phyloP scores from a whole-genome alignment of 2,329 filamentous ascomycete genomes.

The Pseudogymnoascus sp. region DNA sequence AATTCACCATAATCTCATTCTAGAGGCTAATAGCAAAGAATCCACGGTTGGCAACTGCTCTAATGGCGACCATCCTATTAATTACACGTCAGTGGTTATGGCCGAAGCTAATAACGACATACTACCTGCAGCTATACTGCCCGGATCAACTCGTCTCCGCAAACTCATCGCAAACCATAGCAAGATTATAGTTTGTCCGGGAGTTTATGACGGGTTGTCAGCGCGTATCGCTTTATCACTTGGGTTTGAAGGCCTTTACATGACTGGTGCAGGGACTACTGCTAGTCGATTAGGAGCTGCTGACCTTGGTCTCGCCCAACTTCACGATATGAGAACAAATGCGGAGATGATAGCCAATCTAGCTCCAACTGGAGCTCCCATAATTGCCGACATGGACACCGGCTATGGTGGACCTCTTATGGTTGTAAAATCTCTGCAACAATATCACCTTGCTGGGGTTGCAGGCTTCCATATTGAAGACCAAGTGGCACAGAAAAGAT shows the following conservation, averaged over 20 bases:
- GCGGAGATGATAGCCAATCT: conserved; percentile 47
- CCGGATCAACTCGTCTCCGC: background rate
- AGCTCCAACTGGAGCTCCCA: conserved; percentile 36
- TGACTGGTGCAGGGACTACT: conserved; percentile 50
- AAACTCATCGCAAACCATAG: background rate
- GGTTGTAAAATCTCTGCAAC: conserved; percentile 45
- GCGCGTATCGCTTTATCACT: conserved; percentile 54
- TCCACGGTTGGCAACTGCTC: background rate
- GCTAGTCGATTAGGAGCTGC: conserved; percentile 41
- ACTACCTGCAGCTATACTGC: background rate
- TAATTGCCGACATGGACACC: conserved; percentile 48
- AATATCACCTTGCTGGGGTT: conserved; percentile 48
- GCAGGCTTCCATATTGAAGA: conserved; percentile 57
- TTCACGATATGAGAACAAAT: conserved; percentile 45
- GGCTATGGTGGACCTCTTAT: conserved; percentile 46
- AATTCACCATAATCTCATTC: background rate
- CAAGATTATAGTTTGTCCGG: conserved; percentile 50
- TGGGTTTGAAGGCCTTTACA: conserved; percentile 61
- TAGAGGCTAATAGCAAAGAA: background rate
- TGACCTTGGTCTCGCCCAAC: conserved; percentile 42
- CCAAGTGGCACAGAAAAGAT: conserved; percentile 57
- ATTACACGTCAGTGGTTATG: background rate
- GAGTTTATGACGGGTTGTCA: conserved; percentile 62
- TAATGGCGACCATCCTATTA: background rate
- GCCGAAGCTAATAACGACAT: background rate